Conservation (phyloP, 208 protist genomes). For the Strigomonas culicis region DNA sequence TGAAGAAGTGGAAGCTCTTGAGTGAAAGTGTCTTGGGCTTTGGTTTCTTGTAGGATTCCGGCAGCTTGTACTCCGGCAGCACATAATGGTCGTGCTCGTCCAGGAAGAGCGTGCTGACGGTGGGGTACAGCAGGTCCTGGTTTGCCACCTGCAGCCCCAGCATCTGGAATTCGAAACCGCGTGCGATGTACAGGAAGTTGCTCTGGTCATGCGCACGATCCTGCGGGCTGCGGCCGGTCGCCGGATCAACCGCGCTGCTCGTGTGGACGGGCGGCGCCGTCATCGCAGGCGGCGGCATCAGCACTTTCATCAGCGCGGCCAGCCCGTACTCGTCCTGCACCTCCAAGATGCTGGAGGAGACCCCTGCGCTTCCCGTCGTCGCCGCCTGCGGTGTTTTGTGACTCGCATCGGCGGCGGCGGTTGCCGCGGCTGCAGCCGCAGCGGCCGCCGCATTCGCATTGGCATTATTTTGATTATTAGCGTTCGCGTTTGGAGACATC, state of each 20-base stretch:
- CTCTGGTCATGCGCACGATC: conserved; percentile 40
- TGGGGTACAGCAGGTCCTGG: conserved; percentile 47
- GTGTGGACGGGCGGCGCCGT: conserved; percentile 22
- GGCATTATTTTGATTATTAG: not conserved
- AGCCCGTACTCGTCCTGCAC: conserved; percentile 76
- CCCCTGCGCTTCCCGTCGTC: not conserved
- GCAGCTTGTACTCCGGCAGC: conserved; percentile 73
- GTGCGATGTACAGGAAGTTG: conserved; percentile 65
- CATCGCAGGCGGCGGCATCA: conserved; percentile 34
- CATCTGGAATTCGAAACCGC: conserved; percentile 67
- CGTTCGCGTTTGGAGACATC: too few species aligned
- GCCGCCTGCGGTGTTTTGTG: not conserved
- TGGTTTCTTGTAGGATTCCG: conserved; percentile 76
- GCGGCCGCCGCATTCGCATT: not conserved
- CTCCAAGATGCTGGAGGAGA: conserved; percentile 17
- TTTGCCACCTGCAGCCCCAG: conserved; percentile 63
- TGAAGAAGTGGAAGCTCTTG: conserved; percentile 87
- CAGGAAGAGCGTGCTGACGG: conserved; percentile 51
- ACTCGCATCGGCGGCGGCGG: conserved; percentile 1
- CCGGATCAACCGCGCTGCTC: conserved; percentile 18
- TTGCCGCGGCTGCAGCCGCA: not conserved
- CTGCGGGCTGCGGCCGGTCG: conserved; percentile 32
- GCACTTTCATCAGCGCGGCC: conserved; percentile 38
- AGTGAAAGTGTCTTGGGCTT: conserved; percentile 70
- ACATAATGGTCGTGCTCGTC: conserved; percentile 45